phyloP scores from a whole-genome alignment of 2,329 filamentous ascomycete genomes.

The Biscogniauxia marginata region DNA sequence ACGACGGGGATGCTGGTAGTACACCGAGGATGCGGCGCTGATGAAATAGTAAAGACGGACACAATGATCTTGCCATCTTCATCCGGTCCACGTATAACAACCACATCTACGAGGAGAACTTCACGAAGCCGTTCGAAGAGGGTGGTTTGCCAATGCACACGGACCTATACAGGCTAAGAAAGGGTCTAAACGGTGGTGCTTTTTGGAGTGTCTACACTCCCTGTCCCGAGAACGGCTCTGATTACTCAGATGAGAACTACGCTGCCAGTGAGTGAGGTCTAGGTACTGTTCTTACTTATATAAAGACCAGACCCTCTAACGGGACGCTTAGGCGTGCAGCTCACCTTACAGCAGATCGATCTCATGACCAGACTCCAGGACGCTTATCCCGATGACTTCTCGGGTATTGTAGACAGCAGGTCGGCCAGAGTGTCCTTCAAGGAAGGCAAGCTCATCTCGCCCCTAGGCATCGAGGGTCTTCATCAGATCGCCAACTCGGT shows the following conservation, averaged over 20 bases:
- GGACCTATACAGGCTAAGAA: slow-evolving; percentile 72
- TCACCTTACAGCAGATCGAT: slow-evolving; percentile 65
- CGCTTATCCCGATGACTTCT: slow-evolving; percentile 57
- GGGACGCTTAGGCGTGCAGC: slow-evolving; percentile 56
- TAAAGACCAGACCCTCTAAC: slow-evolving; percentile 46
- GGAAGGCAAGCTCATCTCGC: slow-evolving; percentile 67
- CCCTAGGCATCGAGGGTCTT: slow-evolving; percentile 79
- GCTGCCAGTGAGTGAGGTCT: slow-evolving; percentile 52
- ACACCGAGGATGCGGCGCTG: not conserved
- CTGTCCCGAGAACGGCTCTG: slow-evolving; percentile 69
- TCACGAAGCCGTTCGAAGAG: slow-evolving; percentile 71
- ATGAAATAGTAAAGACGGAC: slow-evolving; percentile 63
- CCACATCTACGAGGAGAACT: slow-evolving; percentile 72
- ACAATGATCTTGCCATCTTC: slow-evolving; percentile 81
- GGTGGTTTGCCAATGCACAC: slow-evolving; percentile 70
- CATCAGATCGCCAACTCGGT: slow-evolving; percentile 90
- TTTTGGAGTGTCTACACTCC: slow-evolving; percentile 88
- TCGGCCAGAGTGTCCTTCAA: slow-evolving; percentile 62
- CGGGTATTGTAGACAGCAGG: slow-evolving; percentile 57
- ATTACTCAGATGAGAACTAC: slow-evolving; percentile 75
- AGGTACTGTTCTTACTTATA: not conserved
- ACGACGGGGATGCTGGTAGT: not conserved
- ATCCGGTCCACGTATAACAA: slow-evolving; percentile 69
- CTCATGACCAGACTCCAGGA: slow-evolving; percentile 57
- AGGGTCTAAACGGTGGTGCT: slow-evolving; percentile 75